phyloP scores from a whole-genome alignment of 2,329 filamentous ascomycete species.

The Epichloe glyceriae region DNA sequence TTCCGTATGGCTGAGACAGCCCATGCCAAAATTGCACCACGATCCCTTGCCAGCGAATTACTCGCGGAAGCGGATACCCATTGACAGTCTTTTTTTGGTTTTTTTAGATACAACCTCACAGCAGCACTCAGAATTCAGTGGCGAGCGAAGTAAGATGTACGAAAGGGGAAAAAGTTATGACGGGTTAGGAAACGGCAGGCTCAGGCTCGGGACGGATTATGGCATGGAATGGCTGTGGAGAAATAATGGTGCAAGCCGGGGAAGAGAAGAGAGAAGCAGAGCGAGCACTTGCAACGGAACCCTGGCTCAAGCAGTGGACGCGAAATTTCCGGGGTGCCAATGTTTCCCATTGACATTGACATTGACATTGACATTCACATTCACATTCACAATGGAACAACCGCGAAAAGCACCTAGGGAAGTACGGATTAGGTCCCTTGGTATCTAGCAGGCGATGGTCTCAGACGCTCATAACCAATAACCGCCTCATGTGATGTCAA shows the following conservation, averaged over 20 bases:
- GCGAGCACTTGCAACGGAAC: not conserved
- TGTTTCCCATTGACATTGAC: not conserved
- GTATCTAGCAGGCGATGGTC: too few species aligned
- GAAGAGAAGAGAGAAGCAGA: not conserved
- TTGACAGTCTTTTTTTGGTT: too few species aligned
- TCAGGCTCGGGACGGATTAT: not conserved
- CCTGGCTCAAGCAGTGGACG: not conserved
- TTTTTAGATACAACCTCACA: not conserved
- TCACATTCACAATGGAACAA: too few species aligned
- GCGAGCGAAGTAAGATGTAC: not conserved
- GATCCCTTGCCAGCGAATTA: not conserved
- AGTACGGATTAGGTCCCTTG: too few species aligned
- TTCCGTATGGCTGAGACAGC: slow-evolving; percentile 9
- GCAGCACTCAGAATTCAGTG: not conserved
- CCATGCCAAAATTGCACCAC: slow-evolving; percentile 3
- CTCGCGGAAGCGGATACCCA: too few species aligned
- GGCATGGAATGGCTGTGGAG: slow-evolving; percentile 1
- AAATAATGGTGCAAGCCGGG: not conserved
- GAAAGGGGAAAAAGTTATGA: not conserved
- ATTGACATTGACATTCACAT: not conserved
- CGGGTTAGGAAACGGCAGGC: not conserved
- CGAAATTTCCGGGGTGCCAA: not conserved
- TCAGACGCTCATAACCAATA: too few species aligned
- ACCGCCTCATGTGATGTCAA: too few species aligned
- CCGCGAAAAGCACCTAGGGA: too few species aligned